Base-by-base conservation (phyloP, 495 filamentous ascomycete genomes). In the Apiosordaria backusii region DNA sequence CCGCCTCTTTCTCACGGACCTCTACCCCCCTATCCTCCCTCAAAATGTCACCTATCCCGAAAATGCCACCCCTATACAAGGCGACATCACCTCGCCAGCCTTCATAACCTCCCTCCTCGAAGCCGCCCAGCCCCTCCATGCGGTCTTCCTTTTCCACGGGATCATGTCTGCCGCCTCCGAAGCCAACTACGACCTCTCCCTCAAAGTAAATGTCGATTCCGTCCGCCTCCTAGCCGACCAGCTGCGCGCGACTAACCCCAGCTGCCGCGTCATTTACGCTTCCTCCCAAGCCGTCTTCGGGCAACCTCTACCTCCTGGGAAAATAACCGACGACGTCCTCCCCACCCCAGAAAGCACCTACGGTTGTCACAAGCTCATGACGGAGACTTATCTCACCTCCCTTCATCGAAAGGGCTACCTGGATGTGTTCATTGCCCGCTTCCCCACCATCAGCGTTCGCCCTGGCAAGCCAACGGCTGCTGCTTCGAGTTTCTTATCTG, bases 101-200 rank as follows among this genome's bases (percentile, higher is more conserved):
- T 85, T 83, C 65, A 72, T 84, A 6, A 66, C 72, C 35, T 60
- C 69, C 35, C 79, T 90, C 19, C 78, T 90, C 18, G 69, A 77
- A 18, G 68, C 76, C 9, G 74, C 78, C 22, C 71, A 74, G 13
- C 83, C 80, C 13, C 78, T 91, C 0, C 80, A 86, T 68, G 88
- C 86, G 18, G 81, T 91, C 70, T 93, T 90, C 79, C 74, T 93
- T 62, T 87, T 96, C 70, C 92, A 96, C 76, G 92, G 92, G 57
- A 92, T 96, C 77, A 93, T 94, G 91, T 92, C 89, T 45, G 85
- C 87, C 22, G 89, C 88, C 57, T 82, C 87, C 19, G 92, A 96
- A 73, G 87, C 87, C 24, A 83, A 94, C 74, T 88, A 90, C 70
- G 89, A 92, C 57, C 81, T 91, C 16, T 90, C 89, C 3, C 81